Evolutionary conservation across 495 filamentous ascomycete species (phyloP), one percentile per base, ranked within the genome.

Genomic region (Trichodelitschia bisporula): DNA sequence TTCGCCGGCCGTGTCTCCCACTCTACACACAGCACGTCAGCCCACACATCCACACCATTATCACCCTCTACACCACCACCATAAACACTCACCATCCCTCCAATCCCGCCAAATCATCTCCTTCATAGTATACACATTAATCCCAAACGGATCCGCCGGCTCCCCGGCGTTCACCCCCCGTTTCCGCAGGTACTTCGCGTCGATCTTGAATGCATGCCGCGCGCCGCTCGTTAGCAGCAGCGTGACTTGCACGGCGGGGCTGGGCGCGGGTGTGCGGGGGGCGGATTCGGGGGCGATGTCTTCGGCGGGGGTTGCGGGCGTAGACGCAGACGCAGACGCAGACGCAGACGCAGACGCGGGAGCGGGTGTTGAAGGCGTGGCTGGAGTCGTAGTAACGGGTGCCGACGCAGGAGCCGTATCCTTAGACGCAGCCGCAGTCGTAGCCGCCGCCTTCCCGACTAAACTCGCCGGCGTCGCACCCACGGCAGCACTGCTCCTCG

Each of bases 21-120:
- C 45, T 92, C 82, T 4, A 18, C 26, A 19, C 28, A 20, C 15
- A 33, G 13, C 19, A 18, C 19, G 28, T 31, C 9, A 15, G 19
- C 26, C 30, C 19, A 40, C 18, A 28, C 18, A 16, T 29, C 26
- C 24, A 24, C 15, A 16, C 16, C 18, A 2, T 13, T 11, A 30
- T 26, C 11, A 15, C 13, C 26, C 6, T 29, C 15, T 14, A 29
- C 6, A 14, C 26, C 8, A 8, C 26, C 15, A 6, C 10, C 9
- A 29, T 6, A 6, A 29, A 6, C 30, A 31, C 50, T 48, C 49
- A 69, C 66, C 66, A 39, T 69, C 67, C 40, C 77, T 61, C 82
- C 82, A 92, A 41, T 89, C 82, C 41, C 77, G 55, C 59, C 80
- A 64, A 37, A 92, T 89, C 48, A 91, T 52, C 45, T 92, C 80